Evolutionary conservation across 495 filamentous ascomycete genomes (phyloP).

Genomic region (Tuber melanosporum): DNA sequence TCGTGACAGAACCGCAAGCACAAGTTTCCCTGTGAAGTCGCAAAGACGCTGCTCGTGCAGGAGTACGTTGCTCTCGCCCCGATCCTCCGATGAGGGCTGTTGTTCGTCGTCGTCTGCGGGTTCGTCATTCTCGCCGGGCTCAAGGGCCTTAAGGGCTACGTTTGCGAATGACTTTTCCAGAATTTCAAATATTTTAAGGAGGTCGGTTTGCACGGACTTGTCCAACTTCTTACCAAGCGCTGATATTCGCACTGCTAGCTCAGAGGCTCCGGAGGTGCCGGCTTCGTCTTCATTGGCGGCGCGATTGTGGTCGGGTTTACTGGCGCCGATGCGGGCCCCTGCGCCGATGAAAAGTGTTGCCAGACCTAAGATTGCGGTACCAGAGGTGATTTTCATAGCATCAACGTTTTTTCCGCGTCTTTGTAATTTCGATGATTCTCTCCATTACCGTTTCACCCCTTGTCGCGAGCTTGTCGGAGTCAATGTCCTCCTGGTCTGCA

Average conservation of each 20-base stretch:
- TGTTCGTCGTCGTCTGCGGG: constrained; percentile 55
- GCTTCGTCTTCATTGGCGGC: constrained; percentile 47
- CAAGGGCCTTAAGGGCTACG: constrained; percentile 58
- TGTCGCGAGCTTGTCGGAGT: constrained; percentile 55
- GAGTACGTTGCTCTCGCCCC: constrained; percentile 48
- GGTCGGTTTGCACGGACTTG: constrained; percentile 52
- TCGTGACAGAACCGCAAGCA: constrained; percentile 66
- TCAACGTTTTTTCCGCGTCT: constrained; percentile 55
- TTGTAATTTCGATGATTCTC: constrained; percentile 49
- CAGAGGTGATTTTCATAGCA: constrained; percentile 66
- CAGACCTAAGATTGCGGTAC: constrained; percentile 69
- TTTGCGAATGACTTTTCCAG: constrained; percentile 71
- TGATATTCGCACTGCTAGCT: constrained; percentile 47
- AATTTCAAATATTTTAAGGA: constrained; percentile 65
- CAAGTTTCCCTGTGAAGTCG: constrained; percentile 72
- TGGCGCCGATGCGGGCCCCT: constrained; percentile 38
- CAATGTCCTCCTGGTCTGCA: constrained; percentile 46
- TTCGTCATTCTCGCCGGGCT: constrained; percentile 63
- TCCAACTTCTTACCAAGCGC: constrained; percentile 60
- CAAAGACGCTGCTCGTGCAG: constrained; percentile 78
- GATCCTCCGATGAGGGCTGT: constrained; percentile 54
- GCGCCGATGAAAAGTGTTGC: constrained; percentile 67
- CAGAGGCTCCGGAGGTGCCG: constrained; percentile 34
- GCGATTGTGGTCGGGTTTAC: constrained; percentile 27
- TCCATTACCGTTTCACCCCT: constrained; percentile 45